Evolutionary conservation across 345 rosid genomes (phyloP).

Genomic region (Chamaenerion angustifolium): DNA sequence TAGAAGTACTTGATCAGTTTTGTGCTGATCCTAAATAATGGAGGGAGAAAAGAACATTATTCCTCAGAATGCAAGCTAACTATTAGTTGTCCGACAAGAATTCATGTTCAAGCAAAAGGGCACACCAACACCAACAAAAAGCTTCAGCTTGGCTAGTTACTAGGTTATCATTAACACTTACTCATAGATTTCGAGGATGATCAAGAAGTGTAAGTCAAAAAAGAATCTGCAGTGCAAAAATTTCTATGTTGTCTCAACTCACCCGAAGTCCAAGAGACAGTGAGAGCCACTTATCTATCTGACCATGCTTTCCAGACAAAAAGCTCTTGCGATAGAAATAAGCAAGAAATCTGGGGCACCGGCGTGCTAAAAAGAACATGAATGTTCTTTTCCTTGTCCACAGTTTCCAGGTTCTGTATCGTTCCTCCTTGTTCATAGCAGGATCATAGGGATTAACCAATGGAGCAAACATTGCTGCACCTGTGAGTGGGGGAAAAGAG

Average conservation of each 20-base stretch:
- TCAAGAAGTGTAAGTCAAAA: too few relatives aligned
- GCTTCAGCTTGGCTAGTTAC: too few relatives aligned
- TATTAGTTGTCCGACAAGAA: too few relatives aligned
- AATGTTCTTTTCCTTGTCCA: slow-evolving; percentile 46
- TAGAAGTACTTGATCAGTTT: too few relatives aligned
- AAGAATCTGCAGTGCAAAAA: too few relatives aligned
- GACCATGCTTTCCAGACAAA: slow-evolving; percentile 53
- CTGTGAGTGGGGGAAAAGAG: slow-evolving; percentile 12
- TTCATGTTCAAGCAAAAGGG: too few relatives aligned
- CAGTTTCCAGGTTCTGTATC: slow-evolving; percentile 35
- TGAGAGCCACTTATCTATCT: slow-evolving; percentile 53
- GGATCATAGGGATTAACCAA: slow-evolving; percentile 59
- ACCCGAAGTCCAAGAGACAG: slow-evolving; percentile 45
- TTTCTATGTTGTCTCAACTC: slow-evolving; percentile 6
- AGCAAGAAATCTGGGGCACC: slow-evolving; percentile 38
- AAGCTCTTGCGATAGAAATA: slow-evolving; percentile 36
- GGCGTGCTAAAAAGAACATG: slow-evolving; percentile 47
- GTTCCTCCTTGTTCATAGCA: slow-evolving; percentile 39
- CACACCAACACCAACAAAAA: too few relatives aligned
- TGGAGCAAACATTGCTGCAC: slow-evolving; percentile 58
- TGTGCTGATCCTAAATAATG: too few relatives aligned
- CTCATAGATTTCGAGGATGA: too few relatives aligned
- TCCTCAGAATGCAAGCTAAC: too few relatives aligned
- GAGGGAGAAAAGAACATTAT: too few relatives aligned
- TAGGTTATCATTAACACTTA: too few relatives aligned